Base-by-base conservation (phyloP, 2,329 filamentous ascomycete genomes). In the Penicillium sp. region DNA sequence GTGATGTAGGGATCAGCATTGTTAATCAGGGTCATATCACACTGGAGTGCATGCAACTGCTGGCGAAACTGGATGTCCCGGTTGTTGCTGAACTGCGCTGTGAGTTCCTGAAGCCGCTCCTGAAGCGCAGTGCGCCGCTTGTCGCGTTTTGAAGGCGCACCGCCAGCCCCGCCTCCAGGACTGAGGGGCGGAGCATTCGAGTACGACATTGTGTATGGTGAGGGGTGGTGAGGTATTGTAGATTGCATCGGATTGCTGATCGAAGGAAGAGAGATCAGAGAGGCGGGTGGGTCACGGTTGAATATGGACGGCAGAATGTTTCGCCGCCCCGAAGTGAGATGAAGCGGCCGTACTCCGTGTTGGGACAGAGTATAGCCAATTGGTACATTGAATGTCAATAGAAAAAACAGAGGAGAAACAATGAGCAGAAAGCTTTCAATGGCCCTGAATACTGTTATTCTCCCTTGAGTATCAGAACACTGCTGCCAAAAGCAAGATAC, bases 31-130 rank as follows among this genome's bases (percentile, higher is more conserved):
- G 84, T 90, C 75, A 92, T 91, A 72, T 96, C 92, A 61, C 90
- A 86, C 75, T 97, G 92, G n/a, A 97, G 85, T 62, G 90, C 90
- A 67, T 94, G 88, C 2, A 97, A 82, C 74, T 97, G 91, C 61
- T 94, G 89, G 58, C 92, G 86, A 73, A 96, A 97, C 65, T 91
- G 86, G 59, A 83, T 79, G 72, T 96, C 91, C 61, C 90, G 84
- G 68, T 96, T 91, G 59, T 87, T 84, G 60, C 85, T 84, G 74
- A 96, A 93, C 61, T 86, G 86, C 50, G 88, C 84, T 51, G 87
- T 86, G 74, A 97, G 85, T 52, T 86, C 83, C 38, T 84, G 82
- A 7, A 96, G 83, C 60, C 89, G 87, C 57, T 96, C 91, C 62
- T 86, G 84, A 57, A 97, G 84, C 66, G 87, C 85, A 66, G 90